phyloP scores from a whole-genome alignment of 2,329 filamentous ascomycete species.

The Colletotrichum plurivorum region DNA sequence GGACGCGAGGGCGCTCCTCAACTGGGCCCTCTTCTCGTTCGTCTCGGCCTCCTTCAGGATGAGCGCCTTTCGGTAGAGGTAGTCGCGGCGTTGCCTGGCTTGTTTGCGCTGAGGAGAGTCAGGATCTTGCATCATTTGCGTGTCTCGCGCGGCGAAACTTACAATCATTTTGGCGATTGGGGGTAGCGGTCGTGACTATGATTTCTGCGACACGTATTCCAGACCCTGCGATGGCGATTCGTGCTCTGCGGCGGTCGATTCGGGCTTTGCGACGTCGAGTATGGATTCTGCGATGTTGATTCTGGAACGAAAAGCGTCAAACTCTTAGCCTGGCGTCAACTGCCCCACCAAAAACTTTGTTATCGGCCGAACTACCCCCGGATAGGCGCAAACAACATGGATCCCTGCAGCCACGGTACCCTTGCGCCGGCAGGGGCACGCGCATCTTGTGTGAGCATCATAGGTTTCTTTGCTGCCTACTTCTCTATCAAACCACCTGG shows the following conservation, averaged over 20 bases:
- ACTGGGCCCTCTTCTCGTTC: constrained; percentile 88
- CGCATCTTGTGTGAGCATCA: background rate
- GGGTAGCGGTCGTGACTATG: background rate
- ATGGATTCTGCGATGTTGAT: background rate
- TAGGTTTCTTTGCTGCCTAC: accelerated
- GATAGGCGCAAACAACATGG: no score
- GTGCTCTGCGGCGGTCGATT: no score
- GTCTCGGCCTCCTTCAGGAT: constrained; percentile 93
- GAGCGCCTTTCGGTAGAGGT: constrained; percentile 91
- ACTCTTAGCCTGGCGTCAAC: background rate
- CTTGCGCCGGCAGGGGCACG: no score
- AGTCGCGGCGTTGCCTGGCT: constrained; percentile 19
- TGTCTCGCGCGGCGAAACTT: background rate
- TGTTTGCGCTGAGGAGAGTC: constrained; percentile 11
- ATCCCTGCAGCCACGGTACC: no score
- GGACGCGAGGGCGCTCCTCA: constrained; percentile 88
- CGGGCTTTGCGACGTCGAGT: background rate
- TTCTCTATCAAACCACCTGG: background rate
- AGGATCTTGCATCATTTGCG: background rate
- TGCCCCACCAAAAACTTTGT: background rate
- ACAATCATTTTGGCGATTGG: background rate
- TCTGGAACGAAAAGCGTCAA: background rate
- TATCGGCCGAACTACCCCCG: background rate
- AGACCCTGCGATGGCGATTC: no score
- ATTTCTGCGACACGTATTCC: background rate